Conservation (phyloP, 2,329 filamentous ascomycete genomes). For the Tothia fuscella region DNA sequence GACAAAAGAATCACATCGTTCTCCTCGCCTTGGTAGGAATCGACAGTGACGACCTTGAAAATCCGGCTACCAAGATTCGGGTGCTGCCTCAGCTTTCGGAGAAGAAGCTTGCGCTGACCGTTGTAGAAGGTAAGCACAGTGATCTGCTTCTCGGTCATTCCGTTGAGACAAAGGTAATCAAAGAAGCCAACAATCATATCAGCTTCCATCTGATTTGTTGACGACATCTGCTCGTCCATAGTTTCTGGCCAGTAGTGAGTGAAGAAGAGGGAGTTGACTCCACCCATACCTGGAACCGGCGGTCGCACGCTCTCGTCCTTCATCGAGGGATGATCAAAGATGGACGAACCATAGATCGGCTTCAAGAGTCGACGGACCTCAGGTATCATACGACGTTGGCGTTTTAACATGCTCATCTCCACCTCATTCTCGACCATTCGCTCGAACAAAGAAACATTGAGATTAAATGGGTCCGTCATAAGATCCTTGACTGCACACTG, state of each 20-base stretch:
- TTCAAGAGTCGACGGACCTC: constrained; percentile 49
- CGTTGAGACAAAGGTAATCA: constrained; percentile 59
- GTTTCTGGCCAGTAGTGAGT: constrained; percentile 54
- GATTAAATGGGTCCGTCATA: constrained; percentile 46
- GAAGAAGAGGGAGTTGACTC: constrained; percentile 48
- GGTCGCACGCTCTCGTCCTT: constrained; percentile 31
- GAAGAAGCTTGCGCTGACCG: constrained; percentile 59
- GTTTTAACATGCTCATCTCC: constrained; percentile 50
- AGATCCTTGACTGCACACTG: constrained; percentile 52
- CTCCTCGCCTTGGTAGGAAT: constrained; percentile 85
- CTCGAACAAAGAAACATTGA: constrained; percentile 71
- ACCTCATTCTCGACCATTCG: constrained; percentile 56
- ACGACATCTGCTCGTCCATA: constrained; percentile 51
- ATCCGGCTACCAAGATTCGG: constrained; percentile 15
- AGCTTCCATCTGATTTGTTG: constrained; percentile 59
- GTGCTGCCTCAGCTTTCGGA: constrained; percentile 32
- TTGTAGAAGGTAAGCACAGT: constrained; percentile 83
- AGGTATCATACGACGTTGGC: constrained; percentile 63
- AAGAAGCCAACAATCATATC: constrained; percentile 64
- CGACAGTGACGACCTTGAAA: constrained; percentile 64
- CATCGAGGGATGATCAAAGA: constrained; percentile 47
- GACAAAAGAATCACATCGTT: constrained; percentile 76
- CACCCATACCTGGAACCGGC: constrained; percentile 50
- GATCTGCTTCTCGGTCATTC: constrained; percentile 47
- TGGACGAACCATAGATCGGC: constrained; percentile 49